A percentile compares a stretch with the other conserved stretches of the same genome.
These are phyloP conservation scores for Endocalyx cinctus DNA, from an alignment of 2,329 filamentous ascomycete genomes.

Conservation along the genomic window DNA sequence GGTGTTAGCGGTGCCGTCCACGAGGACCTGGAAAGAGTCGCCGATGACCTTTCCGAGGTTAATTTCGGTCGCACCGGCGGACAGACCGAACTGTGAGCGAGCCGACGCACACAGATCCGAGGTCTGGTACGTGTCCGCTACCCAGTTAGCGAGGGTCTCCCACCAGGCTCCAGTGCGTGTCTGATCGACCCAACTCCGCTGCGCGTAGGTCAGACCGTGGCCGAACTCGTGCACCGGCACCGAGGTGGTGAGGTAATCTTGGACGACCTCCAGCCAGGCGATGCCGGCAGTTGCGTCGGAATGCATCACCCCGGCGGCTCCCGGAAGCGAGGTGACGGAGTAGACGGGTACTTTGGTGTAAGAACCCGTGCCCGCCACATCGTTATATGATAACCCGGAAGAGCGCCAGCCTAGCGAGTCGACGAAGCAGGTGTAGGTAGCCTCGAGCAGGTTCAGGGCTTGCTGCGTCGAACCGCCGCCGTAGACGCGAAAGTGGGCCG, in stretches of 20 bases:
- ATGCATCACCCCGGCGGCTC: conserved; percentile 36
- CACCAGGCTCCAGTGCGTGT: conserved; percentile 44
- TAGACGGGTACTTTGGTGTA: conserved; percentile 45
- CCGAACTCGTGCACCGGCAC: conserved; percentile 48
- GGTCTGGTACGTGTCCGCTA: conserved; percentile 44
- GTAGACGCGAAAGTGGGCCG: conserved; percentile 37
- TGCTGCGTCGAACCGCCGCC: conserved; percentile 22
- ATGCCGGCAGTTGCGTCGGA: conserved; percentile 35
- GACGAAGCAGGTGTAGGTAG: conserved; percentile 38
- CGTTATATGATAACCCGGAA: conserved; percentile 32
- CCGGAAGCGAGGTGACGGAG: conserved; percentile 17
- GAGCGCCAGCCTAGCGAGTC: conserved; percentile 34
- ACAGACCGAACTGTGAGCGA: conserved; percentile 30
- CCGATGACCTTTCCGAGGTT: conserved; percentile 10
- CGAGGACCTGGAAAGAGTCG: conserved; percentile 42
- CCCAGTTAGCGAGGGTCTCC: conserved; percentile 47
- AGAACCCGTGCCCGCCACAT: conserved; percentile 30
- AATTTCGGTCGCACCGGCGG: conserved; percentile 11
- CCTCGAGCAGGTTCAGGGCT: conserved; percentile 35
- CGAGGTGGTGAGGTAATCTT: conserved; percentile 32
- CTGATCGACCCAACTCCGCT: conserved; percentile 40
- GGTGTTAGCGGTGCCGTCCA: conserved; percentile 36
- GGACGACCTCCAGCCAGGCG: conserved; percentile 39
- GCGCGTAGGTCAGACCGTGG: conserved; percentile 43
- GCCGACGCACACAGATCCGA: conserved; percentile 37